Base-by-base conservation (phyloP, 2,329 filamentous ascomycete genomes). In the Parastagonospora nodorum region DNA sequence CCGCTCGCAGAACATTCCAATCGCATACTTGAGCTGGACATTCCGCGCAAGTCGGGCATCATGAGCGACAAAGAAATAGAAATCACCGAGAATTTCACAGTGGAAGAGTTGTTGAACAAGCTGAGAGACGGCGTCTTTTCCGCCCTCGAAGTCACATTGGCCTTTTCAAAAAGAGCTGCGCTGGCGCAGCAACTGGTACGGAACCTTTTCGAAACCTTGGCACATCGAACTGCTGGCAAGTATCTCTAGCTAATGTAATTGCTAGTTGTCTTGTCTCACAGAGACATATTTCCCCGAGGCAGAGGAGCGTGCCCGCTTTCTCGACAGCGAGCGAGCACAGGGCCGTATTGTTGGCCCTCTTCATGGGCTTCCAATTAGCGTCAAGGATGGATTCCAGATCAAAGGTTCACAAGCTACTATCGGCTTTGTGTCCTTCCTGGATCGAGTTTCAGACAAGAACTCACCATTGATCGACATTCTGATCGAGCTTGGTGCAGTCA, bases 381-480 rank as follows among this genome's bases (percentile, higher is more conserved):
- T 35, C 12, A 35, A 35, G 6, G 33, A 35, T 35, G 30, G 11
- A 84, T 86, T 88, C 74, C 79, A 87, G 41, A 73, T 88, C 5
- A 61, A 63, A 2, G 83, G 83, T 2, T 5, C 19, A 15, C 8
- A 30, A 8, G 12, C 33, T 5, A 12, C 12, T 15, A 14, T 35
- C 3, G 33, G 33, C n/a, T 14, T n/a, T 8, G 33, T 15, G 7
- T 12, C 10, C 10, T 35, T 35, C 7, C n/a, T 14, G 2, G 15
- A 35, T 8, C 7, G 12, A 2, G 12, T 15, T 14, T 12, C 33
- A 8, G 15, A 11, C 2, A 8, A n/a, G 3, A 11, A 35, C 12
- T 11, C 33, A 2, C 9, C 33, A 12, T 15, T 35, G 7, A 15
- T 35, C 10, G 10, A 35, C 7, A 12, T 11, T 14, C 33, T 35